Base-by-base conservation (phyloP, 768 basidiomycete genomes). In the Ramaria sp. region DNA sequence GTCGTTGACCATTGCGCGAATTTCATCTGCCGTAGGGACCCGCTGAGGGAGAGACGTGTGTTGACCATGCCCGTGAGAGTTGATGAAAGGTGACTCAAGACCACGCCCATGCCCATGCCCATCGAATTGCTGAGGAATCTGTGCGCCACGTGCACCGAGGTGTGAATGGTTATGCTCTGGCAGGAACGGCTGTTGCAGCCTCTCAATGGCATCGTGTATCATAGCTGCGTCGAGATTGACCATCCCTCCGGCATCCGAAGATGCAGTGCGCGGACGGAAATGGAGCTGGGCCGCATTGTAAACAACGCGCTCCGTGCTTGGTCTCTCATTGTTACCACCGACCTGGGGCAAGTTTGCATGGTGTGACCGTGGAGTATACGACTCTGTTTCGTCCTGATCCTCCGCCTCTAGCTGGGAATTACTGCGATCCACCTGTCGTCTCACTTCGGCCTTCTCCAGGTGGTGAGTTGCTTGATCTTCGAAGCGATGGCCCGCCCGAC, bases 361-460 rank as follows among this genome's bases (percentile, higher is more conserved):
- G 1, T 83, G 82, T 2, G 85, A 87, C 22, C 83, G 77, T 5
- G 85, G 85, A 0, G 85, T 88, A 59, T 76, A 82, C 5, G 65
- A 64, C 42, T 51, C 55, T 1, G 47, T 51, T 16, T 56, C 55
- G 12, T 56, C 55, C 24, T 42, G 47, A 41, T 66, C 67, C 24
- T 63, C 64, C 37, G 62, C 62, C 50, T 60, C 61, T 50, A 34
- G 32, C 32, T 3, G 30, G 30, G 62, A 62, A 42, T 60, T 59
- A 38, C 59, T 56, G 65, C 44, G 67, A 65, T n/a, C n/a, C n/a
- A n/a, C n/a, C n/a, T n/a, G n/a, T 4, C 57, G 63, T 37, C 67
- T 63, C 5, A 69, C 61, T 15, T 67, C 70, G 32, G 71, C 25
- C 48, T 41, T 34, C 4, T 58, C 56, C 12, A 38, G 24, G 15